Base-by-base conservation (phyloP, 1,284 basidiomycete species). In the Leccinum discolor region DNA sequence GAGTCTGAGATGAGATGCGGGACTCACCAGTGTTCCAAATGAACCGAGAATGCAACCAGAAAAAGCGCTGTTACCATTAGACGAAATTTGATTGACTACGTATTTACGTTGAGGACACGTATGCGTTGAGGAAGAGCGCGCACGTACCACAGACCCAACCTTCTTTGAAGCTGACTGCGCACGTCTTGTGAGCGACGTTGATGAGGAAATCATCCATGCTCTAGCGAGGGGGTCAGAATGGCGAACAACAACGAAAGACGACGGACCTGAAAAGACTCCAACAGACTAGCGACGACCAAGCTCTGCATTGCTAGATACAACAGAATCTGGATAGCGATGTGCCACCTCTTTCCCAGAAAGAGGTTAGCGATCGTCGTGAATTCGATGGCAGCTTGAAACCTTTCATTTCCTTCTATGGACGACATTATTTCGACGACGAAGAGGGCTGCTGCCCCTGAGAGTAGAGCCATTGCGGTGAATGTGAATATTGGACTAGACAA, bases 141-240 rank as follows among this genome's bases (percentile, higher is more conserved):
- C 40, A 73, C 64, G 14, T 52, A 73, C 71, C 66, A 40, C 73
- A 73, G 29, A 72, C 61, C 70, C 72, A 73, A 7, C 72, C 73
- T 2, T 71, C 42, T 2, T 66, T 47, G 52, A 74, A 75, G 56
- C 73, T 73, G 61, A 73, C 35, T n/a, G 73, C 72, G 7, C 73
- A 73, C 1, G 72, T 75, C 60, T 75, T 74, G 60, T 71, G 72
- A 59, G 68, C 72, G 40, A 73, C 64, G n/a, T 47, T 63, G 58
- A 75, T 59, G 38, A 75, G 73, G 29, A 73, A 72, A 8, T 68
- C 65, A 29, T 75, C 73, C 73, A 73, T 75, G 50, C 64, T 69
- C 72, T 73, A 16, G 8, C 32, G 21, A 23, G 16, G 4, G 4
- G 35, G 40, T 66, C 21, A n/a, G 40, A 18, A 38, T 4, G 2